Conservation (phyloP, 1,284 basidiomycete species). For the Tylopilus sp. region DNA sequence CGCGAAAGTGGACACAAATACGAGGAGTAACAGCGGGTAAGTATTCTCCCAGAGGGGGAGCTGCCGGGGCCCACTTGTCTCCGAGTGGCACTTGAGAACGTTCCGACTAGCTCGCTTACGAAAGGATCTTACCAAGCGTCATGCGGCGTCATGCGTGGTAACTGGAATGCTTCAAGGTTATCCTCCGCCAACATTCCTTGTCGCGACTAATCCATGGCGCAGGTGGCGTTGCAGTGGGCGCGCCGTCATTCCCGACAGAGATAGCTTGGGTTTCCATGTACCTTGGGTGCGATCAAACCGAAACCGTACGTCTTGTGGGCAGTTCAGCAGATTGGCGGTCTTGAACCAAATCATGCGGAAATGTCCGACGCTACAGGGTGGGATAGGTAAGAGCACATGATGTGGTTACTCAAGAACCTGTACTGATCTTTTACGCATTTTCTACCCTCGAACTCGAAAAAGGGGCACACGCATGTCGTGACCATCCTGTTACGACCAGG, state of each 20-base stretch:
- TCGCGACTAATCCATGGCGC: slow-evolving; percentile 3
- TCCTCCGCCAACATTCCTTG: neutral
- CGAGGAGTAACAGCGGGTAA: neutral
- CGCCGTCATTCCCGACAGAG: slow-evolving; percentile 1
- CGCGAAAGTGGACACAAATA: neutral
- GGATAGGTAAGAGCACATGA: slow-evolving; percentile 1
- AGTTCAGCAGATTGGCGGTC: neutral
- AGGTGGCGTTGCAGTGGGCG: neutral
- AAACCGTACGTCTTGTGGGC: neutral
- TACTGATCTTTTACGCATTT: neutral
- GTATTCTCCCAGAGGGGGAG: neutral
- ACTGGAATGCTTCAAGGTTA: neutral
- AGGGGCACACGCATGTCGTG: neutral
- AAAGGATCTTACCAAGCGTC: neutral
- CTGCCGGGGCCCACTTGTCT: neutral
- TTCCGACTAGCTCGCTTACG: neutral
- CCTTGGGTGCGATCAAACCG: slow-evolving; percentile 4
- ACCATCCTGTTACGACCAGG: neutral
- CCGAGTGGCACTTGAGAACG: neutral
- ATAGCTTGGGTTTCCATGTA: neutral
- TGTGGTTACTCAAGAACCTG: too few species aligned
- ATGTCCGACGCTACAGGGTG: neutral
- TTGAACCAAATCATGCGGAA: neutral
- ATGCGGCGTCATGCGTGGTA: neutral
- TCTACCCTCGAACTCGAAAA: neutral